phyloP scores from a whole-genome alignment of 1,139 yeast species.

The Nakaseomyces nivariensis region DNA sequence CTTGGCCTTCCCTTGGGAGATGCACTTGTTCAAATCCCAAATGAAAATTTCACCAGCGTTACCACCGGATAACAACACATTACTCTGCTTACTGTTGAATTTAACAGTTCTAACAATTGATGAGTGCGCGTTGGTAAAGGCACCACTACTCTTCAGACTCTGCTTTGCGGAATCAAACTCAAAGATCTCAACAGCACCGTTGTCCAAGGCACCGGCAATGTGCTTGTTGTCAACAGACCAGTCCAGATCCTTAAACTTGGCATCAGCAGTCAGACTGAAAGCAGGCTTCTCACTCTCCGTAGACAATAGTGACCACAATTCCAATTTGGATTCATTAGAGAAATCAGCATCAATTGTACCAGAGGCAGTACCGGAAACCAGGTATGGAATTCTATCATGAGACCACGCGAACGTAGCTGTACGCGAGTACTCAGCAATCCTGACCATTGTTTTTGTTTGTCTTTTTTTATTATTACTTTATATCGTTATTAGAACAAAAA shows the following conservation, averaged over 20 bases:
- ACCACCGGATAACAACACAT: conserved; percentile 80
- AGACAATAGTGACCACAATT: conserved; percentile 63
- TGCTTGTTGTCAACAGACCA: conserved; percentile 71
- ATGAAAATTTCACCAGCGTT: conserved; percentile 75
- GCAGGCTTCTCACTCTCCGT: conserved; percentile 39
- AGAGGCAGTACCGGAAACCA: conserved; percentile 88
- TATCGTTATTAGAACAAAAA: not conserved
- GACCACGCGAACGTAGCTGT: conserved; percentile 97
- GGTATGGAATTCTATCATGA: conserved; percentile 55
- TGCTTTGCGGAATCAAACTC: conserved; percentile 37
- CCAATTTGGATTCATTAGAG: conserved; percentile 65
- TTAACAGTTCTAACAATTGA: conserved; percentile 65
- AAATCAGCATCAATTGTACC: conserved; percentile 90
- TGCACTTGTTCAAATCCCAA: conserved; percentile 72
- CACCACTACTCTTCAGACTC: conserved; percentile 38
- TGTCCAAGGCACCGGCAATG: conserved; percentile 85
- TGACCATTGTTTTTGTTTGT: conserved; percentile 52
- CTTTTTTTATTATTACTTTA: conserved; percentile 5
- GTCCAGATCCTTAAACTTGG: conserved; percentile 64
- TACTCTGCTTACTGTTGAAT: conserved; percentile 67
- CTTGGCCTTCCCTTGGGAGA: conserved; percentile 6
- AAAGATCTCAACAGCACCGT: conserved; percentile 74
- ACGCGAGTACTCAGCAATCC: conserved; percentile 70
- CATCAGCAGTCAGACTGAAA: conserved; percentile 45
- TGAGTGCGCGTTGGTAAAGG: conserved; percentile 46